A percentile compares a stretch with the other conserved stretches of the same genome.
Evolutionary conservation across 2,329 filamentous ascomycete species (phyloP).

Genomic region (Eutypella sp.): DNA sequence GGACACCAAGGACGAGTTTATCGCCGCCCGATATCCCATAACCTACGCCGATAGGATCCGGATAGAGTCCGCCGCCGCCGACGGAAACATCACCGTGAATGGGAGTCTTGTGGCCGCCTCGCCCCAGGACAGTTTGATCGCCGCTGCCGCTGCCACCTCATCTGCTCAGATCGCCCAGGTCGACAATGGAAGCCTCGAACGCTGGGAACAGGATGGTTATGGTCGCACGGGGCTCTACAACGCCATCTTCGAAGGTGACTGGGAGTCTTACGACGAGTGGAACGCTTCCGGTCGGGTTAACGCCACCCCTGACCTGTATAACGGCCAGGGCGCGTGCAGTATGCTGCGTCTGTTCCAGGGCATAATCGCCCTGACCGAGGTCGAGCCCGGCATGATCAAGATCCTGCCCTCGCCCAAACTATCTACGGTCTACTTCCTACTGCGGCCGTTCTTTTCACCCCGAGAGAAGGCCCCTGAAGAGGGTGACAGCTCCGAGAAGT

Average conservation of each 20-base stretch:
- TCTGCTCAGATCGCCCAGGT: slow-evolving; percentile 59
- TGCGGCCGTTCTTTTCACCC: slow-evolving; percentile 49
- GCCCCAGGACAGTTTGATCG: slow-evolving; percentile 25
- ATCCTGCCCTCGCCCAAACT: slow-evolving; percentile 45
- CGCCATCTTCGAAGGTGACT: slow-evolving; percentile 47
- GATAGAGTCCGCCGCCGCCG: slow-evolving; percentile 51
- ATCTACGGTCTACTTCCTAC: slow-evolving; percentile 42
- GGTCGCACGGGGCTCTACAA: slow-evolving; percentile 53
- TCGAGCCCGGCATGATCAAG: slow-evolving; percentile 43
- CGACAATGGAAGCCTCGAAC: slow-evolving; percentile 66
- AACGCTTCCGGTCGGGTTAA: slow-evolving; percentile 47
- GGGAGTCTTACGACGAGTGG: slow-evolving; percentile 54
- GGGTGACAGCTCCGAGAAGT: slow-evolving; percentile 26
- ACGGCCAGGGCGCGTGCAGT: slow-evolving; percentile 51
- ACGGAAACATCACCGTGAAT: slow-evolving; percentile 27
- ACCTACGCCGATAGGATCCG: slow-evolving; percentile 66
- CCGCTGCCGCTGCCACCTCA: slow-evolving; percentile 30
- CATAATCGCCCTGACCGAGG: slow-evolving; percentile 48
- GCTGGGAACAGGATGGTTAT: slow-evolving; percentile 68
- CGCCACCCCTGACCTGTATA: slow-evolving; percentile 52
- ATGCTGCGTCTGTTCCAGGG: slow-evolving; percentile 58
- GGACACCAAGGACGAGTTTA: slow-evolving; percentile 48
- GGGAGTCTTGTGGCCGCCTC: slow-evolving; percentile 19
- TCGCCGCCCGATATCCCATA: slow-evolving; percentile 57
- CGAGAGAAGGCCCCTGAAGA: slow-evolving; percentile 36